Percentiles rank a stretch among this genome's conserved stretches.
Conservation (phyloP, 2,329 filamentous ascomycete genomes). For the Colletotrichum spinosum region DNA sequence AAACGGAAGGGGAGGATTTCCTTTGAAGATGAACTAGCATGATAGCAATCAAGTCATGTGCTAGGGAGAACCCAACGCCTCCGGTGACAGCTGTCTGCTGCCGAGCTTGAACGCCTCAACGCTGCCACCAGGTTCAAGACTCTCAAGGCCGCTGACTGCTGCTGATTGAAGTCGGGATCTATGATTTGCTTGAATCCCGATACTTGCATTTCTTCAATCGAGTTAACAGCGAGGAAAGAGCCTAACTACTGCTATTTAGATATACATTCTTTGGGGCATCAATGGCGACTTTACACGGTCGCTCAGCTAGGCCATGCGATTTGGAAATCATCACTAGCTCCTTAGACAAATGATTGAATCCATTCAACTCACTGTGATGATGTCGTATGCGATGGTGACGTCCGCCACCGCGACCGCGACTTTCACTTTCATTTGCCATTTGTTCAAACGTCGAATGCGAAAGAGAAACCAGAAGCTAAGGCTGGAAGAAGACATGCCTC, state of each 20-base stretch:
- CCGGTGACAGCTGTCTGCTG: no score
- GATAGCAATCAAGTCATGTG: no score
- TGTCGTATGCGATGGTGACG: not conserved
- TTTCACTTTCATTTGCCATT: no score
- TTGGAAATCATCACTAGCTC: constrained; percentile 45
- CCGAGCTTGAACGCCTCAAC: no score
- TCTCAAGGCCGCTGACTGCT: no score
- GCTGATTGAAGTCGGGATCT: no score
- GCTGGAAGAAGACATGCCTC: not conserved
- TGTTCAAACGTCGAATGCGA: not conserved
- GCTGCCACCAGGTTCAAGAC: no score
- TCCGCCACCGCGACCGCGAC: not conserved
- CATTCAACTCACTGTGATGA: constrained; percentile 5
- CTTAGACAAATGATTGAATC: not conserved
- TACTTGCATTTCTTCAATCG: no score
- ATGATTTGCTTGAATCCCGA: no score
- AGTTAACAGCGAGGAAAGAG: not conserved
- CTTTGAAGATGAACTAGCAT: no score
- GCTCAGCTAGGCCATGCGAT: constrained; percentile 51
- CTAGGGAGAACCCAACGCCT: no score
- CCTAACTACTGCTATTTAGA: constrained; percentile 40
- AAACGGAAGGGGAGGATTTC: no score
- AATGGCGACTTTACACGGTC: constrained; percentile 37
- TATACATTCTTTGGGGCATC: constrained; percentile 46
- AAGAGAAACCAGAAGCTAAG: not conserved